Conservation (phyloP, 2,329 filamentous ascomycete genomes). For the Talaromyces funiculosus region DNA sequence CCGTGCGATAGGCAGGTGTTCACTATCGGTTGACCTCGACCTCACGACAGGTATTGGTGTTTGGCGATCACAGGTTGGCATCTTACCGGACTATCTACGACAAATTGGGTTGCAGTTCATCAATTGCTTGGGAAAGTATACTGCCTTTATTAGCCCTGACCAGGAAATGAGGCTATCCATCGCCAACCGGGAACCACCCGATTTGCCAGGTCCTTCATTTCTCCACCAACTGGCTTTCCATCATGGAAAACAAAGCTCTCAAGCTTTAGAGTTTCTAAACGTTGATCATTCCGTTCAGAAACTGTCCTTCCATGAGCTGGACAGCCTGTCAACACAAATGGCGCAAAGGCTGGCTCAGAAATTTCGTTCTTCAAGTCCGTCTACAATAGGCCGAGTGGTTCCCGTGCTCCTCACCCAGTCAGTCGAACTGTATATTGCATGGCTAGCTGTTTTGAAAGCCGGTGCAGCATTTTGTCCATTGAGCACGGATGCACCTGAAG, state of each 20-base stretch:
- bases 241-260: constrained; percentile 25
- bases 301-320: constrained; percentile 60
- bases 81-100: constrained; percentile 21
- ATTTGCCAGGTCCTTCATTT: constrained; percentile 50
- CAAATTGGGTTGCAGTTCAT: constrained; percentile 27
- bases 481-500: constrained; percentile 68
- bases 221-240: constrained; percentile 59
- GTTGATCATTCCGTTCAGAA: constrained; percentile 41
- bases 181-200: constrained; percentile 51
- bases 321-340: constrained; percentile 52
- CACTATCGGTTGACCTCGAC: constrained; percentile 22
- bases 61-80: constrained; percentile 23
- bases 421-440: constrained; percentile 68
- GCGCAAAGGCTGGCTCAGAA: constrained; percentile 45
- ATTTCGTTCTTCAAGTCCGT: constrained; percentile 20
- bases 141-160: constrained; percentile 14
- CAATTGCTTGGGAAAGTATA: constrained; percentile 22
- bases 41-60: constrained; percentile 19
- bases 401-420: constrained; percentile 75
- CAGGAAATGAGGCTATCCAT: constrained; percentile 44
- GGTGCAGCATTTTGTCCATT: constrained; percentile 84
- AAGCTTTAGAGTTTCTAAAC: constrained; percentile 61
- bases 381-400: constrained; percentile 45
- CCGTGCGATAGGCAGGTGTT: constrained; percentile 13
- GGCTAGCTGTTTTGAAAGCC: constrained; percentile 71